Conservation (phyloP, 768 basidiomycete species). For the Ramaria rubella region DNA sequence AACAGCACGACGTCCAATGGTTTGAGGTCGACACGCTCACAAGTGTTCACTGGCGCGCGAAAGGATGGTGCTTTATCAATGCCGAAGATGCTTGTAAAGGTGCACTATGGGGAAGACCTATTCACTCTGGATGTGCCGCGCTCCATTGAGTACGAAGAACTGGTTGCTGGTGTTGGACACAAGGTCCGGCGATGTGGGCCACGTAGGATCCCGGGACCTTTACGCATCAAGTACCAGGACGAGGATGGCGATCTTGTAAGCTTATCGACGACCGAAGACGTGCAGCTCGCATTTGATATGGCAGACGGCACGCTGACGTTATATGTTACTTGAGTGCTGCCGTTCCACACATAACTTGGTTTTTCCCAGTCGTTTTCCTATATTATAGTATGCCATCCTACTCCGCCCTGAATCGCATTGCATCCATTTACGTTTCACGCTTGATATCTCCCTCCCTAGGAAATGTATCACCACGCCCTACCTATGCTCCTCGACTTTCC, state of each 20-base stretch:
- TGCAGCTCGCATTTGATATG: constrained; percentile 84
- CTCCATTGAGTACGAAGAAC: constrained; percentile 68
- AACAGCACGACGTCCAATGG: constrained; percentile 35
- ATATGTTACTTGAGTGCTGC: constrained; percentile 65
- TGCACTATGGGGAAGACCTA: constrained; percentile 91
- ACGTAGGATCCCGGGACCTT: constrained; percentile 66
- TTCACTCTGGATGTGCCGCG: constrained; percentile 89
- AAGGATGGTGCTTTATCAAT: constrained; percentile 6
- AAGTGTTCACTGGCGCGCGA: constrained; percentile 38
- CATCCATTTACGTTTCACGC: constrained; percentile 4
- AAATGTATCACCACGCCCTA: constrained; percentile 5
- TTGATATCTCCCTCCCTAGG: constrained; percentile 8
- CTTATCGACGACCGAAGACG: constrained; percentile 85
- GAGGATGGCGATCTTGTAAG: constrained; percentile 90
- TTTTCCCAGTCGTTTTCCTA: not conserved
- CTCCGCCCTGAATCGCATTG: constrained; percentile 3
- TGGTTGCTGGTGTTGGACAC: constrained; percentile 84
- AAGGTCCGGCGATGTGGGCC: constrained; percentile 92
- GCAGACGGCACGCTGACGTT: constrained; percentile 50
- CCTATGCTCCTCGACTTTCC: not conserved
- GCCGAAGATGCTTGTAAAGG: constrained; percentile 81
- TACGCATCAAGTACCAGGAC: constrained; percentile 84
- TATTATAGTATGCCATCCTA: not conserved
- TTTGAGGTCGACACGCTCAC: constrained; percentile 49
- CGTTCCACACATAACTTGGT: not conserved